Evolutionary conservation across 768 basidiomycete species (phyloP), one percentile per base, ranked within the genome.

Genomic region (Agrocybe pediades): DNA sequence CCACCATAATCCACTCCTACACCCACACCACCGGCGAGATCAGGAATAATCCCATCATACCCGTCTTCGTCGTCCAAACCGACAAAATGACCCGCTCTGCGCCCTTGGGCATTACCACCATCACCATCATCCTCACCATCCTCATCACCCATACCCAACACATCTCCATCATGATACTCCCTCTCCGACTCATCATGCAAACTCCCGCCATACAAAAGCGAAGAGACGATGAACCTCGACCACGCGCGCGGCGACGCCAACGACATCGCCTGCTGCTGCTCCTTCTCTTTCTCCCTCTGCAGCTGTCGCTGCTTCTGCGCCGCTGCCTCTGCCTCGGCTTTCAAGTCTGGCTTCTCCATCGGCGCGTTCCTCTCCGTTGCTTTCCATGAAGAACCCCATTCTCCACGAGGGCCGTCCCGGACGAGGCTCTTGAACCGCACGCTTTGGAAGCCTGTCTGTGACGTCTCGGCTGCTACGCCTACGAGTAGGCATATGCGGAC

Each of bases 401-500:
- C 85, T 7, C 87, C 87, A 1, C 80, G 69, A 0, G 74, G 68
- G 0, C 86, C 88, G 51, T 88, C 85, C 29, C 79, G 70, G 2
- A 74, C 68, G 29, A 90, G 70, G 41, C 77, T 75, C 62, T 79
- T 83, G 36, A 85, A 61, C 50, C 79, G 67, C 29, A 81, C 82
- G 13, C 79, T 82, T 54, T 81, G 81, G 17, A 73, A 74, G 2
- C 80, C 80, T 9, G 59, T 60, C 46, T 74, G 64, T 16, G 83
- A 74, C 3, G 69, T 63, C 13, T 79, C 79, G 6, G 72, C 65
- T 0, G 84, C 85, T 20, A 91, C 79, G 23, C 85, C 85, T 2
- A 98, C 92, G n/a, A 96, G 78, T 49, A 98, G 79, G 46, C 88
- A 88, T 49, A 98, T 61, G 41, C 90, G 78, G 15, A 98, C 87